Conservation (phyloP, 179 eudicot genomes). For the Actinidia arguta region DNA sequence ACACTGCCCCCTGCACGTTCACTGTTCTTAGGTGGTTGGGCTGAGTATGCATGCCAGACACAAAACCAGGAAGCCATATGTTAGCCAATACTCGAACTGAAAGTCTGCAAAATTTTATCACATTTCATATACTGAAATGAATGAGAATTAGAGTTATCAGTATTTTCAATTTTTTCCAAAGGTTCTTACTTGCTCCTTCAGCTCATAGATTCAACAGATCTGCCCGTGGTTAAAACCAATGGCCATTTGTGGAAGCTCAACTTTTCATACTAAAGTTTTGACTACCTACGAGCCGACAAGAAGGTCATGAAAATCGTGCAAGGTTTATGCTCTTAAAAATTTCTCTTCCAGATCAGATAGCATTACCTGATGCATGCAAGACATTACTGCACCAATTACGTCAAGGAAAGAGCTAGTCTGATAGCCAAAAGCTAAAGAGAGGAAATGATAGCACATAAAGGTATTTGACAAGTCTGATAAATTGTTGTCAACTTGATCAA, state of each 20-base stretch:
- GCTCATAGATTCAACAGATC: too few species aligned
- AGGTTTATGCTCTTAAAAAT: not conserved
- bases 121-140: not conserved
- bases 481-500: too few species aligned
- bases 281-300: too few species aligned
- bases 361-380: conserved; percentile 4
- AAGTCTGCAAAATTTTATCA: not conserved
- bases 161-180: not conserved
- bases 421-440: not conserved
- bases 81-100: not conserved
- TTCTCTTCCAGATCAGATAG: not conserved
- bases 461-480: too few species aligned
- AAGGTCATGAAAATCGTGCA: not conserved
- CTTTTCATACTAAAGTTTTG: too few species aligned
- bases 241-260: not conserved
- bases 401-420: not conserved
- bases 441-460: not conserved
- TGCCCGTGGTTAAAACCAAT: too few species aligned
- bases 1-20: not conserved
- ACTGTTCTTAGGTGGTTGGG: not conserved
- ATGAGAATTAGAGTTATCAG: not conserved
- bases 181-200: not conserved
- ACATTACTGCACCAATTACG: not conserved
- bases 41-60: conserved; percentile 2
- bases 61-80: not conserved